Base-by-base conservation (phyloP, 768 basidiomycete species). In the Termitomyces titanicus region DNA sequence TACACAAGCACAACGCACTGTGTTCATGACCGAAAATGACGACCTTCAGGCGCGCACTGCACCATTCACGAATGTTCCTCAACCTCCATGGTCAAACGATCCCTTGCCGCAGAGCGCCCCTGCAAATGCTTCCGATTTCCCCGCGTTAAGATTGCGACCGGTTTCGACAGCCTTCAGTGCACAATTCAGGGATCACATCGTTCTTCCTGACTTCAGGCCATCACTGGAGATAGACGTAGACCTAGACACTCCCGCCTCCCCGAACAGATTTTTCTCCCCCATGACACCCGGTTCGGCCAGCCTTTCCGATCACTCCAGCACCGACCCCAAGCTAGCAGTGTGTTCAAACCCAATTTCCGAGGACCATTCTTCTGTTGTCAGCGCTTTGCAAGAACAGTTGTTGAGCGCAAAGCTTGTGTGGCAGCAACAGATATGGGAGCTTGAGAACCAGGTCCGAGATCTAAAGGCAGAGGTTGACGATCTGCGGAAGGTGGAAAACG, bases 121-220 rank as follows among this genome's bases (percentile, higher is more conserved):
- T 2, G 77, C 88, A 20, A 74, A 79, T 43, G 75, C 81, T 9
- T 70, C 78, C 1, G 81, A 83, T 49, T 92, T 92, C 63, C 78
- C 85, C 11, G 72, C 80, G 3, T 76, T 93, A 45, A 84, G 81
- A 62, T 70, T 93, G 49, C 81, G 91, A 15, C 90, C 90, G 3
- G 75, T 92, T 17, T 92, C 91, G 20, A 83, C 84, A 1, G 73
- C 86, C 40, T 93, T 93, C 67, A 86, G 87, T 63, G 72, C 82
- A 10, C 83, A 88, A 25, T 88, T 92, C 62, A 74, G 78, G 9
- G 77, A 79, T 29, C 75, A 79, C 47, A 69, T 81, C 33, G 68
- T 77, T 6, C 52, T 61, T 44, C 55, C 63, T 20, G 72, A 70
- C 34, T 65, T 70, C 10, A 69, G 74, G 31, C 67, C 69, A 5